Conservation (phyloP, 2,329 filamentous ascomycete genomes). For the Rhynchosporium graminicola region DNA sequence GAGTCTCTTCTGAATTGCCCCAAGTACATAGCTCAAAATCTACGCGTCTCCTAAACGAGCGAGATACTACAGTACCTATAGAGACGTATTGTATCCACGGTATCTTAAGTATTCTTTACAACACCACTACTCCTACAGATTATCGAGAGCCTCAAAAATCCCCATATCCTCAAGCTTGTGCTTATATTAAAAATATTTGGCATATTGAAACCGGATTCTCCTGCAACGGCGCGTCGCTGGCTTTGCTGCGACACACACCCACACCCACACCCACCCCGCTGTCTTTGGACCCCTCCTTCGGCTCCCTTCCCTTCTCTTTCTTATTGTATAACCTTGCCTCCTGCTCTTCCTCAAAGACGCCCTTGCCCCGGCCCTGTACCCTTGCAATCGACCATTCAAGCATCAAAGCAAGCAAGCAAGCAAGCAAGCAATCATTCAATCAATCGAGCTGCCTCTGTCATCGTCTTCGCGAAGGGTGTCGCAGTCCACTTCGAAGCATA, state of each 20-base stretch:
- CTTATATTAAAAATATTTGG: not conserved
- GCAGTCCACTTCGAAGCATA: not conserved
- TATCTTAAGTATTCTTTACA: not conserved
- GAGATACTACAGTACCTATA: no score
- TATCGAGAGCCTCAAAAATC: not conserved
- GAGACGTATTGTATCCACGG: not conserved
- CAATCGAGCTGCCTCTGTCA: not conserved
- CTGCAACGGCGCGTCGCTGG: conserved; percentile 6
- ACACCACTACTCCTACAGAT: not conserved
- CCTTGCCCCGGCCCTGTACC: not conserved
- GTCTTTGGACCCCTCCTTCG: not conserved
- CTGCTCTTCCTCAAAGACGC: not conserved
- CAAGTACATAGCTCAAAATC: no score
- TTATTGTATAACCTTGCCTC: not conserved
- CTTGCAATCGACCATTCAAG: conserved; percentile 7
- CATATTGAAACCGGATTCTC: not conserved
- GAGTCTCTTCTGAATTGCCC: no score
- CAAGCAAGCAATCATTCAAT: no score
- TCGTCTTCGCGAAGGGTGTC: not conserved
- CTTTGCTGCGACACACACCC: not conserved
- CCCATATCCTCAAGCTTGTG: not conserved
- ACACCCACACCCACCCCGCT: not conserved
- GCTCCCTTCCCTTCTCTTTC: not conserved
- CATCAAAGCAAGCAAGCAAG: no score
- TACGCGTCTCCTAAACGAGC: no score